A percentile compares a stretch with the other conserved stretches of the same genome.
phyloP scores from a whole-genome alignment of 768 basidiomycete species.

The Leccinum subtestaceum region DNA sequence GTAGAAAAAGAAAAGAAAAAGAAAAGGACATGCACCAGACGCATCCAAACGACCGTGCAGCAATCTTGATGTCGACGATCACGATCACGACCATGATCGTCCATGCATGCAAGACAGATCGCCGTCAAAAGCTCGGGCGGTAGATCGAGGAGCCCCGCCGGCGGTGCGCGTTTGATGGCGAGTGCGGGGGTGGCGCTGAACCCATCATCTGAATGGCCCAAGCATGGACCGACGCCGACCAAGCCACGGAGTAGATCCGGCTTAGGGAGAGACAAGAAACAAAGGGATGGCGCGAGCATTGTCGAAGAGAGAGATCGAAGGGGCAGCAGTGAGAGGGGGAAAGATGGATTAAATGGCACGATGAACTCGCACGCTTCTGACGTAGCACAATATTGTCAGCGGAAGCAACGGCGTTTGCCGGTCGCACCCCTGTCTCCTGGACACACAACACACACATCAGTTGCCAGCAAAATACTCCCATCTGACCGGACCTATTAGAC shows the following conservation, averaged over 20 bases:
- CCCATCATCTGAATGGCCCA: background rate
- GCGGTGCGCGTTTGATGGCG: background rate
- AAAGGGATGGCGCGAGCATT: background rate
- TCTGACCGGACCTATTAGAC: background rate
- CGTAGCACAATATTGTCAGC: background rate
- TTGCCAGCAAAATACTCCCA: background rate
- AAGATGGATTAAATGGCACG: background rate
- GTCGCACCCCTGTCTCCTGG: too few species aligned
- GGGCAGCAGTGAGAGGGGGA: background rate
- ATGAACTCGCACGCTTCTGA: background rate
- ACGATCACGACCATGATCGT: background rate
- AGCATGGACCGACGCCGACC: background rate
- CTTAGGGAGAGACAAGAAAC: background rate
- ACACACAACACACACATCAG: background rate
- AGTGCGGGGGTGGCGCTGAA: background rate
- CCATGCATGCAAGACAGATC: conserved; percentile 6
- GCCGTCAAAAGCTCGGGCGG: conserved; percentile 14
- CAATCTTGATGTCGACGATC: conserved; percentile 3
- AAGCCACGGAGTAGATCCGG: background rate
- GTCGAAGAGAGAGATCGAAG: background rate
- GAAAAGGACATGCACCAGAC: conserved; percentile 10
- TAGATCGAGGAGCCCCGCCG: conserved; percentile 10
- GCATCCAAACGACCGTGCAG: conserved; percentile 9
- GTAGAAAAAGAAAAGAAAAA: too few species aligned
- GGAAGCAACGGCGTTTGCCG: too few species aligned